phyloP scores from a whole-genome alignment of 1,139 yeast genomes.

The Blastobotrys indianensis region DNA sequence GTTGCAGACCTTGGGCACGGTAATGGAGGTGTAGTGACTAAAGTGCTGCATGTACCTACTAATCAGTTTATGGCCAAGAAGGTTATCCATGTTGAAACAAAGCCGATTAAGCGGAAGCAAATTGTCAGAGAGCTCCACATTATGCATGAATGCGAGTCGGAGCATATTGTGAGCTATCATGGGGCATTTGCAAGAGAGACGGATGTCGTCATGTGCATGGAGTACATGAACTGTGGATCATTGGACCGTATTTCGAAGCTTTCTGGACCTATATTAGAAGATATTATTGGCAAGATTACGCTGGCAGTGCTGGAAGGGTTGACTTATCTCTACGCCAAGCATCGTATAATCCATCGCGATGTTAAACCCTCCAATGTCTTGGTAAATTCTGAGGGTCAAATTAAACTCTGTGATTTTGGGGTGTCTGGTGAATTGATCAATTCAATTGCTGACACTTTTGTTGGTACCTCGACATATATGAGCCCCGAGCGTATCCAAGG shows the following conservation, averaged over 20 bases:
- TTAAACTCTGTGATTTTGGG: conserved; percentile 89
- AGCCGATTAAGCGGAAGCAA: conserved; percentile 74
- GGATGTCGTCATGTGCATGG: conserved; percentile 85
- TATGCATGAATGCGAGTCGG: conserved; percentile 78
- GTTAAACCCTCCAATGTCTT: conserved; percentile 87
- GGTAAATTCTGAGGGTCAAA: conserved; percentile 70
- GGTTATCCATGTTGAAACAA: conserved; percentile 79
- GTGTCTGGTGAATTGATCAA: conserved; percentile 86
- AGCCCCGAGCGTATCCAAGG: conserved; percentile 97
- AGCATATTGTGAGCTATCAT: conserved; percentile 79
- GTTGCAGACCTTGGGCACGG: conserved; percentile 84
- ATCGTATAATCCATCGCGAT: conserved; percentile 87
- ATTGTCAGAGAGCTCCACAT: conserved; percentile 83
- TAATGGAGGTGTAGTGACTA: conserved; percentile 87
- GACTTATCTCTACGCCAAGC: conserved; percentile 70
- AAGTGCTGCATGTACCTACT: conserved; percentile 82
- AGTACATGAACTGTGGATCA: conserved; percentile 92
- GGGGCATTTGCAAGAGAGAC: conserved; percentile 70
- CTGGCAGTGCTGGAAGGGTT: conserved; percentile 76
- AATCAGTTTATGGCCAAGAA: conserved; percentile 89
- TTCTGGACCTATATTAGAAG: conserved; percentile 54
- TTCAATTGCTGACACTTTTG: conserved; percentile 93
- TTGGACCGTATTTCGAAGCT: conserved; percentile 64
- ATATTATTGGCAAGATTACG: conserved; percentile 67
- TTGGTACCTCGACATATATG: conserved; percentile 96